Conservation (phyloP, 2,329 filamentous ascomycete genomes). For the Aulographum hederae region DNA sequence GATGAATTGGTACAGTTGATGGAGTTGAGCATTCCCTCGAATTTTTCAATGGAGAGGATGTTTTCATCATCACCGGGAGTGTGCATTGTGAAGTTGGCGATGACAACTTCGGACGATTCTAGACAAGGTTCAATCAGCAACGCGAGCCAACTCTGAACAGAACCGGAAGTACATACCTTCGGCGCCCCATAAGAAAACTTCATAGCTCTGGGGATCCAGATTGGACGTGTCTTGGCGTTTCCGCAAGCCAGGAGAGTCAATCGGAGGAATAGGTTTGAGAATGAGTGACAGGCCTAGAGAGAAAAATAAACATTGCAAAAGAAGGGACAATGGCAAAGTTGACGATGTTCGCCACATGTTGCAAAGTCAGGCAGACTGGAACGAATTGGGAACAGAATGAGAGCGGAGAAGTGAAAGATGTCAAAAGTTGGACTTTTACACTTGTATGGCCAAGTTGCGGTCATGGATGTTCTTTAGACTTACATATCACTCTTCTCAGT, state of each 20-base stretch:
- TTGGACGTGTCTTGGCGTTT: no score
- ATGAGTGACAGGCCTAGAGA: no score
- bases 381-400: no score
- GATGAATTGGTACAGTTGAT: conserved; percentile 7
- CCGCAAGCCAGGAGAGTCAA: no score
- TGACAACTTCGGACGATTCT: conserved; percentile 2
- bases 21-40: conserved; percentile 8
- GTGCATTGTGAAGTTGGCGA: conserved; percentile 9
- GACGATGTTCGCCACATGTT: no score
- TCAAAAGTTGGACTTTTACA: not conserved
- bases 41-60: conserved; percentile 10
- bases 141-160: not conserved
- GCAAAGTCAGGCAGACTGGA: no score
- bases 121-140: not conserved
- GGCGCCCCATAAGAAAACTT: conserved; percentile 9
- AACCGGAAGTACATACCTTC: conserved; percentile 3
- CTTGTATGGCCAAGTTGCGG: no score
- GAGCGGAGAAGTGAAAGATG: conserved; percentile 1
- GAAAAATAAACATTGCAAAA: no score
- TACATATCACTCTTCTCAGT: no score
- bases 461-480: no score
- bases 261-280: no score
- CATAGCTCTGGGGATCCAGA: conserved; percentile 7
- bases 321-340: no score
- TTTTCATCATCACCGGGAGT: conserved; percentile 8